Evolutionary conservation across 495 filamentous ascomycete genomes (phyloP).

Genomic region (Copromyces sp.): DNA sequence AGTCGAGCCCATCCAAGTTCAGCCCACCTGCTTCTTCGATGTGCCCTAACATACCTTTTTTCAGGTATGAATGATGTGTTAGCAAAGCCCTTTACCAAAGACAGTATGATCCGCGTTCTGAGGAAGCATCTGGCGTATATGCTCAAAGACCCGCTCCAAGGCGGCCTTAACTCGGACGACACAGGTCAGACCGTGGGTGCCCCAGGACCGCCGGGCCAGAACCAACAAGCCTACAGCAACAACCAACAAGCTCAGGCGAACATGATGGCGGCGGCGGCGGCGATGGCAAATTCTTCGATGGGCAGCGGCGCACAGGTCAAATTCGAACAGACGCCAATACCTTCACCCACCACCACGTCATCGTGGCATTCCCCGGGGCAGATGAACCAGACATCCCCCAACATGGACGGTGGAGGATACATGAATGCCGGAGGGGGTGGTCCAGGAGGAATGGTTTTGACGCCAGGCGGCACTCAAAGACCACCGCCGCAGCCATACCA

Average conservation of each 20-base stretch:
- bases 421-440: slow-evolving; percentile 28
- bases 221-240: slow-evolving; percentile 12
- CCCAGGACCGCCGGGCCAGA: slow-evolving; percentile 25
- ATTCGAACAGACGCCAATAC: slow-evolving; percentile 72
- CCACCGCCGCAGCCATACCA: neutral
- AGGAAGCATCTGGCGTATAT: slow-evolving; percentile 81
- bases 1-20: slow-evolving; percentile 17
- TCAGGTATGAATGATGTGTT: slow-evolving; percentile 95
- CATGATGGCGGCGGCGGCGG: neutral
- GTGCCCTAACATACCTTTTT: slow-evolving; percentile 9
- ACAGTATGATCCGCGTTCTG: slow-evolving; percentile 82
- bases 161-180: slow-evolving; percentile 6
- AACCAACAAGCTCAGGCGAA: neutral
- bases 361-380: slow-evolving; percentile 69
- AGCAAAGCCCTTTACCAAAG: slow-evolving; percentile 94
- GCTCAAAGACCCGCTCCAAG: slow-evolving; percentile 34
- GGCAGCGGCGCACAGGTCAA: slow-evolving; percentile 49
- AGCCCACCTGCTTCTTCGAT: neutral
- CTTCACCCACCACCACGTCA: slow-evolving; percentile 59
- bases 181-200: slow-evolving; percentile 9
- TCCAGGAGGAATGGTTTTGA: slow-evolving; percentile 33
- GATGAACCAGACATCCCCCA: slow-evolving; percentile 53
- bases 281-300: slow-evolving; percentile 10
- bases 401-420: slow-evolving; percentile 32
- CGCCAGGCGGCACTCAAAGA: slow-evolving; percentile 31